Percentiles rank a stretch among this genome's conserved stretches.
Conservation (phyloP, 139 green algal species). For the Marvania coccoides region DNA sequence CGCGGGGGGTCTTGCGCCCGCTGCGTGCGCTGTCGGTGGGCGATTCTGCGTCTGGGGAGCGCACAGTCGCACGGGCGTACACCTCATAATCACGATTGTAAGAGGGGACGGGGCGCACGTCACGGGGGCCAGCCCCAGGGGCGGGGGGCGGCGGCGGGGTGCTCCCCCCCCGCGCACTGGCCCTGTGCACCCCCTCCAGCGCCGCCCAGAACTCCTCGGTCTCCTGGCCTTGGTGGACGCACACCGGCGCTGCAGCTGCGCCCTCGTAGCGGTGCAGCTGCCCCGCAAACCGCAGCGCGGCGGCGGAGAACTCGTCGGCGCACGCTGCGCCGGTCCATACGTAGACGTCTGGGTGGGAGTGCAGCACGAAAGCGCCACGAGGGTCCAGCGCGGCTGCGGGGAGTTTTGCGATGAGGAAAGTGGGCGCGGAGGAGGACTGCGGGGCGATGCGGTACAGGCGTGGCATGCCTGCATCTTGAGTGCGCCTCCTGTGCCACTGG, state of each 20-base stretch:
- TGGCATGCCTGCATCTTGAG: background rate
- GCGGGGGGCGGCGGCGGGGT: background rate
- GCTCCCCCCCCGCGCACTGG: background rate
- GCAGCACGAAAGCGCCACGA: conserved; percentile 54
- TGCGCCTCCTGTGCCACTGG: conserved; percentile 78
- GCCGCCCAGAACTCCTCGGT: conserved; percentile 5
- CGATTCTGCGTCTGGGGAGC: background rate
- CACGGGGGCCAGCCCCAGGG: background rate
- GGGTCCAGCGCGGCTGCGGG: conserved; percentile 41
- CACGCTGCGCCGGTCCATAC: conserved; percentile 36
- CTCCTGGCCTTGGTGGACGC: conserved; percentile 38
- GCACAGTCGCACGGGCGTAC: conserved; percentile 3
- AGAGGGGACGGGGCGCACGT: background rate
- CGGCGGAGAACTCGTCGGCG: conserved; percentile 16
- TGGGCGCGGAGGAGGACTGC: conserved; percentile 50
- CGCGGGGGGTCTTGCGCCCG: conserved; percentile 26
- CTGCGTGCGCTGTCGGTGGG: conserved; percentile 11
- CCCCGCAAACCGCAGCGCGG: conserved; percentile 30
- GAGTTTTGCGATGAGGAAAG: conserved; percentile 29
- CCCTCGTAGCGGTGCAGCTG: conserved; percentile 48
- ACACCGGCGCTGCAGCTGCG: conserved; percentile 7
- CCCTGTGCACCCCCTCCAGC: background rate
- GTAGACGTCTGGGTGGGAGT: conserved; percentile 17
- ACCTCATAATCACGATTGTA: conserved; percentile 34
- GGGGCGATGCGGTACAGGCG: conserved; percentile 68